Evolutionary conservation across 257 asterid genomes (phyloP).

Genomic region (Hygrophila difformis): DNA sequence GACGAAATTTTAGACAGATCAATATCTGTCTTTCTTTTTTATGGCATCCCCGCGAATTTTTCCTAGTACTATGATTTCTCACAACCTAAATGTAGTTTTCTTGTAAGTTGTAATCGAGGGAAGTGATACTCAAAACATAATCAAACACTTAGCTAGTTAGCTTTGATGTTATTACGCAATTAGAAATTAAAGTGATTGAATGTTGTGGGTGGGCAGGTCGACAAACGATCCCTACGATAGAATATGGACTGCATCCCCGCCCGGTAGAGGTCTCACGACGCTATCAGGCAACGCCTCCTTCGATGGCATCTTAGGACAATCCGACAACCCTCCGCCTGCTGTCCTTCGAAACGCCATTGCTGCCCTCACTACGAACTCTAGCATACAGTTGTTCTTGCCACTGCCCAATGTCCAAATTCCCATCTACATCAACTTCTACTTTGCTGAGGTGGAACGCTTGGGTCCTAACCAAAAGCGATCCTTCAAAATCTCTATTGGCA

Average conservation of each 20-base stretch:
- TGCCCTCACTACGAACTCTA: constrained; percentile 6
- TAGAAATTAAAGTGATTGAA: too few relatives aligned
- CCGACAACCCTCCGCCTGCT: constrained; percentile 41
- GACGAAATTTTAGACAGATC: too few relatives aligned
- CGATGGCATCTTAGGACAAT: not conserved
- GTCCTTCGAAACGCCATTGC: constrained; percentile 37
- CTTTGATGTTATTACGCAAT: too few relatives aligned
- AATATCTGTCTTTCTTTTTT: too few relatives aligned
- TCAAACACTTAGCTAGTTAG: too few relatives aligned
- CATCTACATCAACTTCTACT: constrained; percentile 36
- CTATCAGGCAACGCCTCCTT: constrained; percentile 14
- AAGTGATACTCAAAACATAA: too few relatives aligned
- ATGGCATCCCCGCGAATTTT: too few relatives aligned
- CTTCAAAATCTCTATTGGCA: constrained; percentile 16
- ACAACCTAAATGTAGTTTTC: too few relatives aligned
- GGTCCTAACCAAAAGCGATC: constrained; percentile 28
- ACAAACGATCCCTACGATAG: constrained; percentile 40
- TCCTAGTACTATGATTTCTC: too few relatives aligned
- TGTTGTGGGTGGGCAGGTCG: constrained; percentile 18
- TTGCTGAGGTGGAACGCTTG: constrained; percentile 39
- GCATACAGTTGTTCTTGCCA: constrained; percentile 17
- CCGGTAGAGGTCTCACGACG: constrained; percentile 4
- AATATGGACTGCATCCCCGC: constrained; percentile 33
- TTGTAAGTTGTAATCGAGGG: too few relatives aligned
- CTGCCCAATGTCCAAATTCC: constrained; percentile 19